These are phyloP conservation scores for Candida morakotiae DNA, from an alignment of 805 yeast genomes.

Conservation along the genomic window DNA sequence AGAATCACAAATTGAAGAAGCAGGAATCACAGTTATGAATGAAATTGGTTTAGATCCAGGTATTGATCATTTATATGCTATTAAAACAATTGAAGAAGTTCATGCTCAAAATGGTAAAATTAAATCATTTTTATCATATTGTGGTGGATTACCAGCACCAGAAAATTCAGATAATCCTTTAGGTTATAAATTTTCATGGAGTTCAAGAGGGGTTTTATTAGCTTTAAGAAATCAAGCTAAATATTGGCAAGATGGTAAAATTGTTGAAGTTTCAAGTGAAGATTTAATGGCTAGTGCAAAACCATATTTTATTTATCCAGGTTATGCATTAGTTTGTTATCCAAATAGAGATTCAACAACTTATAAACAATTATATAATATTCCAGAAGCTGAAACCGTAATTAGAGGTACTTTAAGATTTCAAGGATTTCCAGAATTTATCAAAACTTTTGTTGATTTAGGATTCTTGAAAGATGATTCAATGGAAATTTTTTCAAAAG, in stretches of 20 bases:
- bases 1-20: conserved; percentile 83
- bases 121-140: conserved; percentile 89
- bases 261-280: conserved; percentile 76
- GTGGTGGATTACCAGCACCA: conserved; percentile 99
- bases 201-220: conserved; percentile 94
- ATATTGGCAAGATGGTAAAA: conserved; percentile 81
- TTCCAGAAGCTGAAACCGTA: conserved; percentile 96
- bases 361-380: conserved; percentile 85
- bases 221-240: conserved; percentile 93
- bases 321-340: conserved; percentile 89
- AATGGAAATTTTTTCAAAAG: conserved; percentile 48
- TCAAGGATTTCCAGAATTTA: conserved; percentile 98
- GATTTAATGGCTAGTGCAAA: conserved; percentile 93
- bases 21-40: conserved; percentile 97
- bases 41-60: conserved; percentile 99
- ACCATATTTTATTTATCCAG: conserved; percentile 95
- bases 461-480: conserved; percentile 85
- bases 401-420: conserved; percentile 95
- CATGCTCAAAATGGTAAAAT: conserved; percentile 89
- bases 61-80: conserved; percentile 96
- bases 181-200: conserved; percentile 99
- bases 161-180: conserved; percentile 96
- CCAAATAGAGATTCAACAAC: conserved; percentile 98
- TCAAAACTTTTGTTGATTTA: conserved; percentile 89
- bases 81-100: conserved; percentile 96